phyloP scores from a whole-genome alignment of 78 protist species.

The Paratrimastix pyriformis region DNA sequence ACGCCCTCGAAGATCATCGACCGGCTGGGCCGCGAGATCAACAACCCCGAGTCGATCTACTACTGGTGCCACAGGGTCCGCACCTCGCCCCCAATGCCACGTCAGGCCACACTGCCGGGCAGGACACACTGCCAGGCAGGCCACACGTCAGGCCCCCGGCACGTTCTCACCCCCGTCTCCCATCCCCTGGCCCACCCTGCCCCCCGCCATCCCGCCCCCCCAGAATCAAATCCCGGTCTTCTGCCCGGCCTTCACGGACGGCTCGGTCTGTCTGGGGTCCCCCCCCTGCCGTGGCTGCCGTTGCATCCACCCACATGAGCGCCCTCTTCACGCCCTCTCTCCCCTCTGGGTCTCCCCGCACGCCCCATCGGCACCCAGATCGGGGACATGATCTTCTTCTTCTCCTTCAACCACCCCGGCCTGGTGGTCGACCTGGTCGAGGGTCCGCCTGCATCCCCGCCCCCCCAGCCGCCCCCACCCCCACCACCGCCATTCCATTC shows the following conservation, averaged over 20 bases:
- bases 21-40: slow-evolving; percentile 86
- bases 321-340: no score
- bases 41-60: slow-evolving; percentile 72
- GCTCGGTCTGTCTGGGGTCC: no score
- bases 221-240: slow-evolving; percentile 91
- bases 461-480: not conserved
- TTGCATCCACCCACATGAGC: no score
- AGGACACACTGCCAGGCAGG: no score
- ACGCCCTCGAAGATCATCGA: slow-evolving; percentile 85
- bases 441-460: not conserved
- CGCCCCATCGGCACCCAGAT: no score
- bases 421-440: slow-evolving; percentile 73
- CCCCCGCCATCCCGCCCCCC: not conserved
- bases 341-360: no score
- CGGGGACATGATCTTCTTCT: slow-evolving; percentile 98
- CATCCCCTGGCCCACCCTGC: not conserved
- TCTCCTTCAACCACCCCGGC: slow-evolving; percentile 75
- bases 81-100: no score
- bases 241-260: slow-evolving; percentile 97
- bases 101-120: no score
- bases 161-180: no score
- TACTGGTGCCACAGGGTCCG: slow-evolving; percentile 79
- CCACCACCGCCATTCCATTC: not conserved
- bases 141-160: no score
- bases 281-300: no score